These are phyloP conservation scores for Penicillium sp. DNA, from an alignment of 2,329 filamentous ascomycete genomes.

Conservation along the genomic window DNA sequence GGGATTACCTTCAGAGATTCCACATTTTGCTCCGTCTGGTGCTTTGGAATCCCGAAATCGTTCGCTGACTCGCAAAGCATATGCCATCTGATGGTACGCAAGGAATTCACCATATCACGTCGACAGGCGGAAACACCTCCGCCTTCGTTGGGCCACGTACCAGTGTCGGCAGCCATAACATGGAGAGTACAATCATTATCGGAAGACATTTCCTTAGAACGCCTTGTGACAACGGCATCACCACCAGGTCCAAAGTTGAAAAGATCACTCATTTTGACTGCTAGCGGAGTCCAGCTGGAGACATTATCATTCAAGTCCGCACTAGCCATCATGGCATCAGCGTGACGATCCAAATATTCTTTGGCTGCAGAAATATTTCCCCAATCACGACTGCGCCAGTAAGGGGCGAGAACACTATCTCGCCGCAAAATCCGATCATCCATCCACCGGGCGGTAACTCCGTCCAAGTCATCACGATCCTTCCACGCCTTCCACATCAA, in stretches of 20 bases:
- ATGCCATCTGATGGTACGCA: constrained; percentile 56
- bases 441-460: constrained; percentile 52
- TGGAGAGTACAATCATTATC: constrained; percentile 52
- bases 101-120: constrained; percentile 56
- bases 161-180: constrained; percentile 54
- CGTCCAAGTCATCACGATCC: constrained; percentile 48
- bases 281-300: constrained; percentile 54
- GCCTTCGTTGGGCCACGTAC: constrained; percentile 55
- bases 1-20: constrained; percentile 56
- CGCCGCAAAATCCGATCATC: constrained; percentile 51
- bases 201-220: constrained; percentile 49
- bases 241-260: constrained; percentile 56
- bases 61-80: constrained; percentile 57
- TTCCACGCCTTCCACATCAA: constrained; percentile 55
- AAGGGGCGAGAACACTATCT: constrained; percentile 47
- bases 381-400: constrained; percentile 48
- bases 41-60: constrained; percentile 56
- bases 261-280: constrained; percentile 53
- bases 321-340: constrained; percentile 53
- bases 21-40: constrained; percentile 57
- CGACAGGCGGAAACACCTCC: constrained; percentile 58
- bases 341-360: constrained; percentile 46
- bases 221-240: constrained; percentile 53
- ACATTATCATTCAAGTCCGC: constrained; percentile 54
- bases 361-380: constrained; percentile 47